Evolutionary conservation across 1,139 yeast species (phyloP), one percentile per base, ranked within the genome.

Genomic region (Chernovozyma sophiae-reginae): DNA sequence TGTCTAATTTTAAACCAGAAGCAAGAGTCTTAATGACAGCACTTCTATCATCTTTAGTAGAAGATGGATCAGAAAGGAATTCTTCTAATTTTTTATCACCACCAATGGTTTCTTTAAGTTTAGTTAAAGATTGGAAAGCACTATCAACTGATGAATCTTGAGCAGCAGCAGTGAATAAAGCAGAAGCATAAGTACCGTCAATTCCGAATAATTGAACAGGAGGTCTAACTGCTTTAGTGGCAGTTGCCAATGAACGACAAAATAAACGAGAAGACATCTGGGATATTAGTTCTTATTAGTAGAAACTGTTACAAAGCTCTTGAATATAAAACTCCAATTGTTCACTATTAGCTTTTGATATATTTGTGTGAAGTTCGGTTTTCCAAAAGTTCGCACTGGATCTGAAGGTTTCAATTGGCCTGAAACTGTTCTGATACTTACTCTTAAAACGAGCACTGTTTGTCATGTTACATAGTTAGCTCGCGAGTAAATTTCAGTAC

Each of bases 101-200:
- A 39, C 70, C 53, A 49, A 92, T 60, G 47, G 82, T 66, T 34
- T 68, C 60, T 55, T 73, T 62, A 51, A 92, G 65, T 51, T 78
- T 67, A 51, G 65, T 62, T 54, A 94, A 78, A 32, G 92, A 77
- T 55, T 76, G 71, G 61, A 74, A 79, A 37, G 96, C 80, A 55
- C 78, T 68, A 45, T 81, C 90, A 50, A 92, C 72, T 19, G 87
- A 72, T 26, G 95, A 77, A 53, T 81, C 81, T 74, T 86, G 86
- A 49, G 82, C 83, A 40, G 97, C 85, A 25, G 98, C 97, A 41
- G 90, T 74, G 79, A 83, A 92, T 53, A 92, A 77, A 35, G 99
- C 97, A 44, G 87, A 77, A 54, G 98, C 98, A 63, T 92, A 92
- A 46, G 97, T 89, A 60, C 97, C 98, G 52, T 90, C 97, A 50